Percentiles rank a stretch among this genome's conserved stretches.
These are phyloP conservation scores for Colletotrichum tropicale DNA, from an alignment of 2,329 filamentous ascomycete genomes.

Conservation along the genomic window DNA sequence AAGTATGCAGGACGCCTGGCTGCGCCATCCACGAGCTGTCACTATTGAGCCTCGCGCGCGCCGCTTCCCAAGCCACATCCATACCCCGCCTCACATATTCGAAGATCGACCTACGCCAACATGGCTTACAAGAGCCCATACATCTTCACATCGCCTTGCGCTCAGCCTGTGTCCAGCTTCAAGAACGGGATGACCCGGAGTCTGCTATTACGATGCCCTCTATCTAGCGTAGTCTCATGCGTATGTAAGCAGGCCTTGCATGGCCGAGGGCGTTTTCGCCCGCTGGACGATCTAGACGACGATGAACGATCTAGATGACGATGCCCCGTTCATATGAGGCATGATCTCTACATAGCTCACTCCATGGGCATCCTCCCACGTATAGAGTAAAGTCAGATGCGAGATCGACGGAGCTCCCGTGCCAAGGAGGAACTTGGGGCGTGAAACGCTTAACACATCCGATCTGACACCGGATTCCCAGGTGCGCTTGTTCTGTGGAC, in stretches of 20 bases:
- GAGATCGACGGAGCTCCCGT: background rate
- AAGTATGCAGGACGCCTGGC: background rate
- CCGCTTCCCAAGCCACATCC: background rate
- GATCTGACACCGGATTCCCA: constrained; percentile 13
- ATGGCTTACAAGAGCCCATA: background rate
- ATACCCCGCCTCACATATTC: background rate
- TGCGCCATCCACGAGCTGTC: background rate
- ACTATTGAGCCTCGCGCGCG: background rate
- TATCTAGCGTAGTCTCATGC: background rate
- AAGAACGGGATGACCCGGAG: background rate
- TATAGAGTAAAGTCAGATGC: background rate
- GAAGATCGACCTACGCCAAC: background rate
- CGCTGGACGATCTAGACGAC: background rate
- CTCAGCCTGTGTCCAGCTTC: background rate
- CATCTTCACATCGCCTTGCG: background rate
- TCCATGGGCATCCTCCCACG: background rate
- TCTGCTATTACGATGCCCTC: background rate
- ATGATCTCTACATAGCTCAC: background rate
- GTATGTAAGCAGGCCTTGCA: background rate
- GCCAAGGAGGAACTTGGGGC: background rate
- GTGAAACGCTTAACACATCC: constrained; percentile 11
- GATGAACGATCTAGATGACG: background rate
- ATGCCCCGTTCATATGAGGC: background rate
- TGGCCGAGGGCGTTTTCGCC: background rate
- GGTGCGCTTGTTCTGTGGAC: background rate